These are phyloP conservation scores for Obba rivulosa DNA, from an alignment of 768 basidiomycete genomes.

Conservation along the genomic window DNA sequence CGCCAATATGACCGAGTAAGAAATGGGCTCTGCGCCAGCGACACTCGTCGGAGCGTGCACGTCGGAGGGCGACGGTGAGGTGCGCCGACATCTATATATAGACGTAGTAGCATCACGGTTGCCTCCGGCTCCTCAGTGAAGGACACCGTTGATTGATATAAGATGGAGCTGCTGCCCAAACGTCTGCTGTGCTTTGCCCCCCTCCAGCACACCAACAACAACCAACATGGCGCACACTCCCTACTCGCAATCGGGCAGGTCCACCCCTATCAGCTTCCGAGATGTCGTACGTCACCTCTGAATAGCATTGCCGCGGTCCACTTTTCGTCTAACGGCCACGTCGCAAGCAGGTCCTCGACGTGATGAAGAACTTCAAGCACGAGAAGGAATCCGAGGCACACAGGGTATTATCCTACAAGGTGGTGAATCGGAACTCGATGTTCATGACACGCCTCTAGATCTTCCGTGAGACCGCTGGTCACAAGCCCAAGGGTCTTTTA, in stretches of 20 bases:
- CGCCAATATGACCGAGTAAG: too few species aligned
- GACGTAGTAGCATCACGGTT: too few species aligned
- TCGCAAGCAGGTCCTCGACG: conserved; percentile 56
- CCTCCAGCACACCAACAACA: background rate
- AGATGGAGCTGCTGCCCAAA: background rate
- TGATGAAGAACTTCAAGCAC: conserved; percentile 59
- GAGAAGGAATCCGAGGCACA: conserved; percentile 90
- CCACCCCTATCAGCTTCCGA: conserved; percentile 17
- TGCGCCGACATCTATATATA: too few species aligned
- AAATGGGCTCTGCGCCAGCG: too few species aligned
- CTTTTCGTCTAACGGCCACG: background rate
- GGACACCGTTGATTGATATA: too few species aligned
- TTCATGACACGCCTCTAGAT: conserved; percentile 41
- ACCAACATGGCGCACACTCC: conserved; percentile 20
- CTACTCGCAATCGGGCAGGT: conserved; percentile 11
- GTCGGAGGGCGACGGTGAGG: too few species aligned
- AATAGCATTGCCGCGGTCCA: background rate
- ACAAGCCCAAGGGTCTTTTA: conserved; percentile 56
- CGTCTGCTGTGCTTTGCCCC: background rate
- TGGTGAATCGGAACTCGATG: background rate
- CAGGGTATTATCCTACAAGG: conserved; percentile 40
- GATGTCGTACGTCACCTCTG: conserved; percentile 9
- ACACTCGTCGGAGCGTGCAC: too few species aligned
- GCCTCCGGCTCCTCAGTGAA: too few species aligned
- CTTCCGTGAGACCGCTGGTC: conserved; percentile 67